Evolutionary conservation across 2,329 filamentous ascomycete species (phyloP), one percentile per base, ranked within the genome.

Genomic region (Botrytis cinerea): DNA sequence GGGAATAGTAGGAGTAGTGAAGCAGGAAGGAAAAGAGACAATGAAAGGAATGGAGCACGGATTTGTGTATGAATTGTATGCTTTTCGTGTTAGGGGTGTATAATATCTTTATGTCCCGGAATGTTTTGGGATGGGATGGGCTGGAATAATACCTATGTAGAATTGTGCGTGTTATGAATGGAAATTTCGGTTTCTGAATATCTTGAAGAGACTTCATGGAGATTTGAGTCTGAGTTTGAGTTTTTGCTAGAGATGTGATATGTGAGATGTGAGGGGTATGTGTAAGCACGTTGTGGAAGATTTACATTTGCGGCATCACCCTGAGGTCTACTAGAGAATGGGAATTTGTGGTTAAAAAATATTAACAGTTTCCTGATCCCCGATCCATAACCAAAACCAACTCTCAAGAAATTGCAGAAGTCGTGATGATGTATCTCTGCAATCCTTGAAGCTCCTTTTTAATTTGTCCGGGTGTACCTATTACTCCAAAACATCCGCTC

Each of bases 61-160:
- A 70, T 63, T 35, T 48, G 28, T 70, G 54, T n/a, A 48, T 63
- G 67, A 38, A 61, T 10, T 70, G 22, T 69, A 69, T 45, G 35
- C 57, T 69, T 68, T 69, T 57, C 51, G 20, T 59, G 18, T 43
- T 45, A 69, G n/a, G 18, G 22, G 48, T 69, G 66, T 69, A 57
- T 43, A 45, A n/a, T 57, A 69, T 69, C 14, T 14, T 43, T 69
- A 57, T 43, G 3, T 43, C 20, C 22, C 7, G 38, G 66, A 18
- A 57, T 20, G 35, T 6, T 57, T 1, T 66, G 45, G 45, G 20
- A 32, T 18, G 38, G 66, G 18, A 14, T 25, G 66, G 48, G 38
- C 12, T 57, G 25, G 35, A 40, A 32, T 69, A 32, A 57, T 69
- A 57, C 35, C 48, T 45, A 57, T 57, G 18, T 69, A 68, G 54